phyloP scores from a whole-genome alignment of 2,329 filamentous ascomycete genomes.

The Pyrenochaeta sp. region DNA sequence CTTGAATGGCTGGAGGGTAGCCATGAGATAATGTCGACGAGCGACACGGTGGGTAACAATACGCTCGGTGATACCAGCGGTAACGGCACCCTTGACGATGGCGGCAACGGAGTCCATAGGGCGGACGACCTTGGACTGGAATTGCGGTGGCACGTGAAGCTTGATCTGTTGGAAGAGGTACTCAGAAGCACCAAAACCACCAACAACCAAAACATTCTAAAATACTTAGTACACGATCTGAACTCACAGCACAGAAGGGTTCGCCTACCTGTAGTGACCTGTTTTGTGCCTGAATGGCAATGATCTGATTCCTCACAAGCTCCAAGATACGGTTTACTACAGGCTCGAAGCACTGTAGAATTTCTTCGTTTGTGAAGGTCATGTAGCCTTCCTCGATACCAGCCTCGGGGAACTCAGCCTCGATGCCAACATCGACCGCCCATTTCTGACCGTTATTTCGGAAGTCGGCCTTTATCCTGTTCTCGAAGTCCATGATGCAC shows the following conservation, averaged over 20 bases:
- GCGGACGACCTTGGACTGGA: slow-evolving; percentile 96
- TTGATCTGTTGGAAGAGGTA: slow-evolving; percentile 99
- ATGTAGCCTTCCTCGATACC: slow-evolving; percentile 99
- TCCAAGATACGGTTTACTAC: slow-evolving; percentile 97
- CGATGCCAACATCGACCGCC: slow-evolving; percentile 98
- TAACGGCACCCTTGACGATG: slow-evolving; percentile 98
- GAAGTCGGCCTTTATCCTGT: slow-evolving; percentile 99
- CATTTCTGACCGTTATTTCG: slow-evolving; percentile 99
- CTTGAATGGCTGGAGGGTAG: slow-evolving; percentile 97
- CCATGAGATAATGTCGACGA: slow-evolving; percentile 98
- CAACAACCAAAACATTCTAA: slow-evolving; percentile 91
- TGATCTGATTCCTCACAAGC: slow-evolving; percentile 96
- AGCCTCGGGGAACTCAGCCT: slow-evolving; percentile 96
- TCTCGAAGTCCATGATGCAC: slow-evolving; percentile 99
- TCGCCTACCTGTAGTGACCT: slow-evolving; percentile 76
- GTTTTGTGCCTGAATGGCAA: slow-evolving; percentile 98
- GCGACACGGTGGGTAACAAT: slow-evolving; percentile 97
- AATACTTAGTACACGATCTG: slow-evolving; percentile 33
- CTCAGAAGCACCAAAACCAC: slow-evolving; percentile 97
- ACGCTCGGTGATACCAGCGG: slow-evolving; percentile 95
- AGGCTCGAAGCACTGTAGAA: slow-evolving; percentile 97
- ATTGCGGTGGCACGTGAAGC: slow-evolving; percentile 95
- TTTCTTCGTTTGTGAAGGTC: slow-evolving; percentile 99
- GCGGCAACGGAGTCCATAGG: slow-evolving; percentile 99
- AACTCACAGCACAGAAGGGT: background rate